Base-by-base conservation (phyloP, 331 rosid species). In the Cucumis variabilis region DNA sequence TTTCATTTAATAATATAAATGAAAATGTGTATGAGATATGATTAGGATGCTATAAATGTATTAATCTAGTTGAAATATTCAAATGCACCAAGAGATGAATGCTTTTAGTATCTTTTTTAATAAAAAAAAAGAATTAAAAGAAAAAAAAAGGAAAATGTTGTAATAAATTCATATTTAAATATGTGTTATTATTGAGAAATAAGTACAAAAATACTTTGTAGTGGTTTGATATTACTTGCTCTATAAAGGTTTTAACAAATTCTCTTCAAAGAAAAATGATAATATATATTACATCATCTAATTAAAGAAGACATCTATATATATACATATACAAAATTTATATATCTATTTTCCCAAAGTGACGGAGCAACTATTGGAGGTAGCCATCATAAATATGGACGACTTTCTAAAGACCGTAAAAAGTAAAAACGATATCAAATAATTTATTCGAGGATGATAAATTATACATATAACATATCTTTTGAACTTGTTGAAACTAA, bases 401-500 rank as follows among this genome's bases (percentile, higher is more conserved):
- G 84, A 79, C 67, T 51, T 79, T 24, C 1, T 11, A 0, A 50
- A 79, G 17, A 53, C 67, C 10, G 23, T 50, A 13, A 48, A 24
- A n/a, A 58, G 16, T 3, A 37, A 48, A 77, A 77, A 48, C 23
- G 41, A 77, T n/a, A 48, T 77, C 13, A 7, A 77, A 77, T 79
- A 79, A 79, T 79, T 53, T 79, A 2, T 0, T 16, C 16, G 0
- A 16, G 10, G 21, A 25, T 16, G 84, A 53, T 50, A 51, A 76
- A 46, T n/a, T 50, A 76, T 77, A 76, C 13, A n/a, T 77, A n/a
- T 58, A 63, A 63, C 13, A 63, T 25, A 78, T 77, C 23, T 50
- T 50, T 3, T 51, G 84, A 50, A 25, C 67, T 24, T 58, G 25
- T 81, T 81, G 69, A 60, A 58, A 77, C 82, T 75, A 44, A 75